phyloP scores from a whole-genome alignment of 2,329 filamentous ascomycete species.

The Helminthosporium solani region DNA sequence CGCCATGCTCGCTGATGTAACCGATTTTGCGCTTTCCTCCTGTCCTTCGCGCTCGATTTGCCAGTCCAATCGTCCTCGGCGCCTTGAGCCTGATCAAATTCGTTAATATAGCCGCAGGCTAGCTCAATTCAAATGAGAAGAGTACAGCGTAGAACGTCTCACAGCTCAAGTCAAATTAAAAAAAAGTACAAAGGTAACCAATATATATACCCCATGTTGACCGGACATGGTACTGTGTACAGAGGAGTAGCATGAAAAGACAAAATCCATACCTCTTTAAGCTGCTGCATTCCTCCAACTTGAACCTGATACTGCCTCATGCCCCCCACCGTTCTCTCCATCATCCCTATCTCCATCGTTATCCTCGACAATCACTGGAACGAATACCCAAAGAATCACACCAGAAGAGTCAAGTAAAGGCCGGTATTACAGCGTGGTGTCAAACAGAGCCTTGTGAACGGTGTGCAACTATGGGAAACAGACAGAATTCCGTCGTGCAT shows the following conservation, averaged over 20 bases:
- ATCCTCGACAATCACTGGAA: too few species aligned
- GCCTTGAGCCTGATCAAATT: not conserved
- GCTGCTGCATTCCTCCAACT: not conserved
- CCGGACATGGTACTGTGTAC: too few species aligned
- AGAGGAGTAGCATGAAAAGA: too few species aligned
- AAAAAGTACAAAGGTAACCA: not conserved
- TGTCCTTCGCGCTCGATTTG: conserved; percentile 10
- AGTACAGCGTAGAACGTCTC: not conserved
- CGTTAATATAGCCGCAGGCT: too few species aligned
- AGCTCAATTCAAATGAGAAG: not conserved
- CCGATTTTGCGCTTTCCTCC: conserved; percentile 17
- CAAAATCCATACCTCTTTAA: conserved; percentile 1
- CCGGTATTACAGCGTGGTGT: too few species aligned
- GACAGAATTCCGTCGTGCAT: too few species aligned
- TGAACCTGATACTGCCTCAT: not conserved
- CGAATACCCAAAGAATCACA: too few species aligned
- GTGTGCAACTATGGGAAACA: too few species aligned
- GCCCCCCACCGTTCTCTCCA: not conserved
- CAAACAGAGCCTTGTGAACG: too few species aligned
- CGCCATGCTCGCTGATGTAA: conserved; percentile 17
- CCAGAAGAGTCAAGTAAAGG: too few species aligned
- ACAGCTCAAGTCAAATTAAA: not conserved
- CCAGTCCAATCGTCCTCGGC: conserved; percentile 13
- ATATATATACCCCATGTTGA: too few species aligned
- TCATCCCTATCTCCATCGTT: not conserved